Conservation (phyloP, 2,329 filamentous ascomycete species). For the Trichoderma aggressivum region DNA sequence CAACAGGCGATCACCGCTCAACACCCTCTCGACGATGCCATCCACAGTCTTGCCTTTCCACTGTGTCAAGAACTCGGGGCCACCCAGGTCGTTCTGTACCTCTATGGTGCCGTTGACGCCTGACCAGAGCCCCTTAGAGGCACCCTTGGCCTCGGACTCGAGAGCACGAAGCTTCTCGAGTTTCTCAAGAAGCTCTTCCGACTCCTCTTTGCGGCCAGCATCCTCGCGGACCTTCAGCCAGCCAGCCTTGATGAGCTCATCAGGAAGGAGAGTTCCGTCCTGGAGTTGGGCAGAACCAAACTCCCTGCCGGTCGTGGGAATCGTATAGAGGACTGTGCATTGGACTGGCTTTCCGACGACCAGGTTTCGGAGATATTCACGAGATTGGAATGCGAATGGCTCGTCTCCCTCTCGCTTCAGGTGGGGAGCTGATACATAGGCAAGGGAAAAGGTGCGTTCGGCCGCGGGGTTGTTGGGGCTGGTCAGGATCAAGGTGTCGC, state of each 20-base stretch:
- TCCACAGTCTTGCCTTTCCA: slow-evolving; percentile 85
- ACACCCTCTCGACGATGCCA: slow-evolving; percentile 82
- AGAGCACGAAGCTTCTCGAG: slow-evolving; percentile 75
- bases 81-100: slow-evolving; percentile 75
- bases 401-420: slow-evolving; percentile 87
- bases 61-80: slow-evolving; percentile 74
- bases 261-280: slow-evolving; percentile 73
- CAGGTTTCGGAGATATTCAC: slow-evolving; percentile 83
- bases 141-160: slow-evolving; percentile 73
- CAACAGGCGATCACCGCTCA: slow-evolving; percentile 87
- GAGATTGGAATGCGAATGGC: slow-evolving; percentile 88
- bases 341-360: slow-evolving; percentile 83
- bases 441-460: slow-evolving; percentile 85
- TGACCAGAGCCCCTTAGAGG: slow-evolving; percentile 79
- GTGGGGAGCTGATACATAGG: slow-evolving; percentile 86
- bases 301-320: slow-evolving; percentile 80
- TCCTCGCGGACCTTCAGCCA: slow-evolving; percentile 95
- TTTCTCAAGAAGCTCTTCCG: slow-evolving; percentile 66
- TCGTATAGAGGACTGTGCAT: slow-evolving; percentile 81
- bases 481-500: slow-evolving; percentile 83
- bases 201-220: slow-evolving; percentile 85
- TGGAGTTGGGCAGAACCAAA: slow-evolving; percentile 79
- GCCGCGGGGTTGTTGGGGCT: slow-evolving; percentile 76
- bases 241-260: slow-evolving; percentile 79
- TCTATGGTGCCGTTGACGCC: slow-evolving; percentile 65